phyloP scores from a whole-genome alignment of 1,284 basidiomycete genomes.

The Neotropicomus parvogracilis region DNA sequence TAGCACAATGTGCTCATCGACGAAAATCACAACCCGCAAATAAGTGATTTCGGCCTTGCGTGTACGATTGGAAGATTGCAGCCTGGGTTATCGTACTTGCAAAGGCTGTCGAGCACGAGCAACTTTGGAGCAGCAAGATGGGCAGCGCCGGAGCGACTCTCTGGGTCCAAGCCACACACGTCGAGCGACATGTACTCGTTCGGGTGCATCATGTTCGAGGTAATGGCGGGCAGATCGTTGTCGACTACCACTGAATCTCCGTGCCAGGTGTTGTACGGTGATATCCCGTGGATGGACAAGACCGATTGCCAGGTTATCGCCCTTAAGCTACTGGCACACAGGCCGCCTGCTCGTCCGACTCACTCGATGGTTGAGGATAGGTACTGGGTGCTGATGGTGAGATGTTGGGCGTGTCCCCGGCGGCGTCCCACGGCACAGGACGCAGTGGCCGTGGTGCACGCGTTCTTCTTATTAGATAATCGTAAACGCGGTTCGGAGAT shows the following conservation, averaged over 20 bases:
- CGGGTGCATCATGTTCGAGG: slow-evolving; percentile 8
- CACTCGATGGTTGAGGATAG: neutral
- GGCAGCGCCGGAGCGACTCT: slow-evolving; percentile 10
- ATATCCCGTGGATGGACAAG: slow-evolving; percentile 12
- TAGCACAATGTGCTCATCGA: slow-evolving; percentile 14
- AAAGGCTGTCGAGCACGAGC: slow-evolving; percentile 1
- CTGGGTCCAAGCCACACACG: neutral
- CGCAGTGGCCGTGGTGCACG: neutral
- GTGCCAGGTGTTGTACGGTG: slow-evolving; percentile 10
- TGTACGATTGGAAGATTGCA: slow-evolving; percentile 2
- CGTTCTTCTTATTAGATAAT: neutral
- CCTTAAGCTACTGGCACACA: slow-evolving; percentile 1
- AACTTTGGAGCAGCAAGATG: slow-evolving; percentile 1
- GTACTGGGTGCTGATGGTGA: slow-evolving; percentile 6
- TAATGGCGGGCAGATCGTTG: neutral
- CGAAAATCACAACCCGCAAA: neutral
- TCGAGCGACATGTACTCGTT: slow-evolving; percentile 8
- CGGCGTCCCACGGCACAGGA: neutral
- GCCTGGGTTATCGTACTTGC: slow-evolving; percentile 5
- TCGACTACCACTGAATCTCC: neutral
- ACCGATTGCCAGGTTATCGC: neutral
- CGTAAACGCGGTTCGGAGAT: too few relatives aligned
- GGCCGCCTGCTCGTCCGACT: neutral
- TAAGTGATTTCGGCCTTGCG: slow-evolving; percentile 12
- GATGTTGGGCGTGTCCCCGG: slow-evolving; percentile 4